Conservation (phyloP, 2,329 filamentous ascomycete genomes). For the Epicoccum sorghinum region DNA sequence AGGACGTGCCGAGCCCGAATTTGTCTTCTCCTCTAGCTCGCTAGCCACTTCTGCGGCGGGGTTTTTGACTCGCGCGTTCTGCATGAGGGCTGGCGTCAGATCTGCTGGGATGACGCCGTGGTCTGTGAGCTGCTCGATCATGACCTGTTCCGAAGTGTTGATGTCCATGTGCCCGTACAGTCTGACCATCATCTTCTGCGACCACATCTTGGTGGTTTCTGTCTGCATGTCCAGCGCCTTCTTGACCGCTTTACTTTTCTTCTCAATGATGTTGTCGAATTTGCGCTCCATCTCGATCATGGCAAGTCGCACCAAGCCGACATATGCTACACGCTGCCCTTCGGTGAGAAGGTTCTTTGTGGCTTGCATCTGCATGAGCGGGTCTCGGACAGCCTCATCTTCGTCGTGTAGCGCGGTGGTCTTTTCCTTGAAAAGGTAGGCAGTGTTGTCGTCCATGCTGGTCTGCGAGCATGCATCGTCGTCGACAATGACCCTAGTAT, state of each 20-base stretch:
- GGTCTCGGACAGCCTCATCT: constrained; percentile 79
- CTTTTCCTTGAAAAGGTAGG: constrained; percentile 87
- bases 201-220: constrained; percentile 92
- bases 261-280: constrained; percentile 61
- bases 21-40: constrained; percentile 5
- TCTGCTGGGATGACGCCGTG: constrained; percentile 88
- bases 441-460: constrained; percentile 96
- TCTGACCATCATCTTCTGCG: constrained; percentile 96
- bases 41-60: constrained; percentile 70
- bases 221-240: constrained; percentile 72
- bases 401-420: constrained; percentile 67
- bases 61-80: constrained; percentile 91
- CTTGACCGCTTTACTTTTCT: constrained; percentile 69
- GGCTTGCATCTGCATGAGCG: constrained; percentile 87
- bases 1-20: constrained; percentile 38
- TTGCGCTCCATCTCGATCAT: constrained; percentile 79
- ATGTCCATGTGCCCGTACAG: constrained; percentile 98
- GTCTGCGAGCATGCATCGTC: constrained; percentile 93
- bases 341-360: constrained; percentile 96
- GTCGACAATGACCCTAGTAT: constrained; percentile 92
- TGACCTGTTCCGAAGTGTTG: constrained; percentile 86
- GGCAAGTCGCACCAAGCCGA: constrained; percentile 83
- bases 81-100: constrained; percentile 84
- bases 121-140: constrained; percentile 96
- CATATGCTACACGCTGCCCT: constrained; percentile 93